Evolutionary conservation across 176 grass and related monocot genomes (phyloP).

Genomic region (Dendrocalamus sinicus): DNA sequence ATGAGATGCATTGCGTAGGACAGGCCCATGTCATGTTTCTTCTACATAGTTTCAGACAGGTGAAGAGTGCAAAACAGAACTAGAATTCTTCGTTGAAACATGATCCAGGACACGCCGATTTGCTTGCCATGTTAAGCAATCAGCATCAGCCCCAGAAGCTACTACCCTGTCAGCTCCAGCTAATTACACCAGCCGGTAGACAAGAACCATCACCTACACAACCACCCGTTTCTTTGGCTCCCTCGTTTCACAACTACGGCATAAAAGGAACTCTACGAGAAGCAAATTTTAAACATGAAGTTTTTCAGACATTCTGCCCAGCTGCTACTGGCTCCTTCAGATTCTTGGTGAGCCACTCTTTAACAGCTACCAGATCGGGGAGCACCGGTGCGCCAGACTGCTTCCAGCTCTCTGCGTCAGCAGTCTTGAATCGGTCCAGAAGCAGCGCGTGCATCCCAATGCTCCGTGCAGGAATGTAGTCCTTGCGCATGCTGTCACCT

Average conservation of each 20-base stretch:
- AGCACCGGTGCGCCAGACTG: constrained; percentile 67
- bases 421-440: constrained; percentile 83
- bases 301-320: constrained; percentile 41
- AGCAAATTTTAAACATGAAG: background rate
- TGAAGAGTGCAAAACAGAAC: background rate
- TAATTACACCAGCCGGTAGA: constrained; percentile 18
- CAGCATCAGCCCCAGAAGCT: background rate
- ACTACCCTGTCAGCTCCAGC: constrained; percentile 13
- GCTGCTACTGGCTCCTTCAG: constrained; percentile 40
- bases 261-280: background rate
- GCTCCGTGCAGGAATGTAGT: constrained; percentile 67
- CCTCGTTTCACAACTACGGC: background rate
- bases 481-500: constrained; percentile 91
- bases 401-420: constrained; percentile 74
- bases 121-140: constrained; percentile 29
- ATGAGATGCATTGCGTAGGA: background rate
- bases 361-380: constrained; percentile 65
- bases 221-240: constrained; percentile 8
- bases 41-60: background rate
- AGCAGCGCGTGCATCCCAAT: constrained; percentile 78
- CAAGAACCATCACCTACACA: background rate
- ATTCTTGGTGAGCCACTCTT: constrained; percentile 69
- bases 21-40: background rate
- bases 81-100: constrained; percentile 7
- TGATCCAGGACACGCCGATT: constrained; percentile 11